Evolutionary conservation across 169 alveolate genomes (phyloP).

Genomic region (Plasmodium sp.): DNA sequence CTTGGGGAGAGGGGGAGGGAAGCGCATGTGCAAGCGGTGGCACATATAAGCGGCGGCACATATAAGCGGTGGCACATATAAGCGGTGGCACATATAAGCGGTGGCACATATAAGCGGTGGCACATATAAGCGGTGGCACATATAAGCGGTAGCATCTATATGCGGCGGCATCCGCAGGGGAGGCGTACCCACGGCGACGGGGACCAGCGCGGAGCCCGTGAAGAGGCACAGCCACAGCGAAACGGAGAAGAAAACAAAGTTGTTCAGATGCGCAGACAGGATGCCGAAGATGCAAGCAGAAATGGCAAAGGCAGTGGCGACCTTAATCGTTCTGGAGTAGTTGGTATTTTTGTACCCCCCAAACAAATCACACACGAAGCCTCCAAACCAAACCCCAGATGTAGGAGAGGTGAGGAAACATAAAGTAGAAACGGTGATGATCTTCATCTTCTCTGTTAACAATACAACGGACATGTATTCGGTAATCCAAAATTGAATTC

Average conservation of each 20-base stretch:
- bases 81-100: background rate
- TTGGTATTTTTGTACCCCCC: slow-evolving; percentile 87
- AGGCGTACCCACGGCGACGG: slow-evolving; percentile 84
- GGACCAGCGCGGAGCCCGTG: slow-evolving; percentile 87
- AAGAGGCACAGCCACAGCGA: slow-evolving; percentile 85
- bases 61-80: background rate
- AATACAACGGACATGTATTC: slow-evolving; percentile 85
- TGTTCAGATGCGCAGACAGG: slow-evolving; percentile 77
- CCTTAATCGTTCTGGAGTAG: slow-evolving; percentile 80
- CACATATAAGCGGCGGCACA: background rate
- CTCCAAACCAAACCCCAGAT: slow-evolving; percentile 89
- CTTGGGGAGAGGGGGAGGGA: background rate
- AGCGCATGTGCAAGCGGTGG: background rate
- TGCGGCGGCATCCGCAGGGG: background rate
- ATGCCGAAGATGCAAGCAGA: slow-evolving; percentile 79
- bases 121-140: too few relatives aligned
- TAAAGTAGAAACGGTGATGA: slow-evolving; percentile 82
- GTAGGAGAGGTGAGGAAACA: slow-evolving; percentile 90
- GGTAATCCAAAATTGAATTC: slow-evolving; percentile 93
- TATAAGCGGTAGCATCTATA: background rate
- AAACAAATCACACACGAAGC: slow-evolving; percentile 86
- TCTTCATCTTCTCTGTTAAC: slow-evolving; percentile 81
- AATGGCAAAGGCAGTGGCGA: slow-evolving; percentile 85
- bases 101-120: too few relatives aligned
- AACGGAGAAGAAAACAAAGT: slow-evolving; percentile 77